Evolutionary conservation across 2,329 filamentous ascomycete genomes (phyloP).

Genomic region (Sporothrix globosa): DNA sequence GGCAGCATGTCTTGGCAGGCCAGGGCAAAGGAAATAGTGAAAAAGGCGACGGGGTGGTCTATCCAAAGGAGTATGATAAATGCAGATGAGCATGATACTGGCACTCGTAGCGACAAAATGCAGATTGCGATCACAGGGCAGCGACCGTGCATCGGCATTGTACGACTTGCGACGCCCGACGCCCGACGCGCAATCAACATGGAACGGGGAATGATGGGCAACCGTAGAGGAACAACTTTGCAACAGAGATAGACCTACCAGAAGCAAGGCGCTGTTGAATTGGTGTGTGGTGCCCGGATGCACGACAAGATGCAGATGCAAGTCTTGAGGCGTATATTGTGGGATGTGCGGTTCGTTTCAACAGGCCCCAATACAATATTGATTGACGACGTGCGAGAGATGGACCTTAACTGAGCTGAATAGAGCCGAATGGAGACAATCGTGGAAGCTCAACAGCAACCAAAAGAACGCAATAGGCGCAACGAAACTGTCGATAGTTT

Average conservation of each 20-base stretch:
- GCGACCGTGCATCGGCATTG: constrained; percentile 14
- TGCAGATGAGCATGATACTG: not conserved
- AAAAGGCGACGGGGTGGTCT: not conserved
- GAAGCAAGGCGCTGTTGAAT: not conserved
- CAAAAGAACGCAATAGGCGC: not conserved
- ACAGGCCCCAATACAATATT: not conserved
- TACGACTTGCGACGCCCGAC: constrained; percentile 15
- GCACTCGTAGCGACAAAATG: not conserved
- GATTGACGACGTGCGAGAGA: not conserved
- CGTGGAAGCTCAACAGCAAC: too few relatives aligned
- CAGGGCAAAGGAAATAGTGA: constrained; percentile 1
- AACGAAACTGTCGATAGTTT: constrained; percentile 13
- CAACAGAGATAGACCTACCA: constrained; percentile 3
- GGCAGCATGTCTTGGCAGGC: constrained; percentile 15
- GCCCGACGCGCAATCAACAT: constrained; percentile 13
- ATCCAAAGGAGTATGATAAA: not conserved
- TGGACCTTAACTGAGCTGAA: not conserved
- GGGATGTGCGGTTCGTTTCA: not conserved
- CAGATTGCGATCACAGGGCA: constrained; percentile 2
- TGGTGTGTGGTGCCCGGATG: not conserved
- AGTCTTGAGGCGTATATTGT: not conserved
- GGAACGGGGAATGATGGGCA: constrained; percentile 5
- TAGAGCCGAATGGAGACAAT: too few relatives aligned
- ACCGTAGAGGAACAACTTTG: not conserved
- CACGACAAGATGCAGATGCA: constrained; percentile 17